Base-by-base conservation (phyloP, 176 grass and related monocot genomes). In the Themeda triandra region DNA sequence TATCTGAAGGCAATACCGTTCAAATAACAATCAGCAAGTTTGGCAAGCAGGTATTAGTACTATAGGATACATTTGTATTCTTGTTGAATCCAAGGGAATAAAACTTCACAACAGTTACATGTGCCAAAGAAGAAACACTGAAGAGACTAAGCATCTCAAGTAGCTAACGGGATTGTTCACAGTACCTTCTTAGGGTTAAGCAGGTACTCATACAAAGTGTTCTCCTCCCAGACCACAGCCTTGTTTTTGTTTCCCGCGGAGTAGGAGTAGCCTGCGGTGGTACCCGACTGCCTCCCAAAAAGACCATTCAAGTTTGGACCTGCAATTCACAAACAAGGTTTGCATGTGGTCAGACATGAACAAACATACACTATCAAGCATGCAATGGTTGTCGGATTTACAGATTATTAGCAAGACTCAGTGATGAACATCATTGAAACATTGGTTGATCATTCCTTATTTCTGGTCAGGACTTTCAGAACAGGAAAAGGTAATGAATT, bases 221-320 rank as follows among this genome's bases (percentile, higher is more conserved):
- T 84, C 85, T 97, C 92, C 79, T 94, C 92, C 94, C 94, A 97
- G 33, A 63, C 82, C 65, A 97, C 94, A 90, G 91, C 94, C 94
- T 67, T 97, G 89, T 82, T 97, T 87, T 97, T 97, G 87, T 97
- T 97, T 25, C 89, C 94, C 0, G 91, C 28, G 19, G 92, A 97
- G 85, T 97, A 97, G 10, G 92, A 97, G 78, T 97, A 97, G 37
- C 94, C 92, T 8, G 84, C 9, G 3, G 94, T 94, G 13, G 94
- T 94, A 88, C 92, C 94, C 3, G 94, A 97, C 88, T 97, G 92
- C 92, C 94, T 97, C 41, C 94, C 94, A 59, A 97, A 94, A 13
- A 97, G 94, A 58, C 94, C 92, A 86, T 97, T 90, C 87, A 97
- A 87, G 84, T 97, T 97, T 46, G 94, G 94, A 73, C 94, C 94